Conservation (phyloP, 805 yeast species). For the Metschnikowia peoriensis region DNA sequence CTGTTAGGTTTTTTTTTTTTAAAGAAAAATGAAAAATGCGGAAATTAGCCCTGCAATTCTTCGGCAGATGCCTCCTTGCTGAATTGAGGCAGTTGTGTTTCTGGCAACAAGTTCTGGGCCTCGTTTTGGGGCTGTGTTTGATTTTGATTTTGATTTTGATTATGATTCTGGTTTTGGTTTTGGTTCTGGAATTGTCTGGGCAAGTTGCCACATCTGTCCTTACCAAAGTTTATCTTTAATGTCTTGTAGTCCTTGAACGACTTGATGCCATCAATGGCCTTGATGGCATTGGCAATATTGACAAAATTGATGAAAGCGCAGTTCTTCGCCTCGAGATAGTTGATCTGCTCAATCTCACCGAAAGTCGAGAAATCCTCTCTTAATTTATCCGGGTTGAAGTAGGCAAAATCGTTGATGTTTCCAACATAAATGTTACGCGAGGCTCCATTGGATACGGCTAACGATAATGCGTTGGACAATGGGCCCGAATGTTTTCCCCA, state of each 20-base stretch:
- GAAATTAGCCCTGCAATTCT: background rate
- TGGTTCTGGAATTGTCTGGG: slow-evolving; percentile 68
- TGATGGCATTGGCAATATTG: slow-evolving; percentile 81
- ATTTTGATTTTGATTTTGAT: too few relatives aligned
- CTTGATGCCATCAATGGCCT: slow-evolving; percentile 89
- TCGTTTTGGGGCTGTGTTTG: slow-evolving; percentile 48
- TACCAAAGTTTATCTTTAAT: slow-evolving; percentile 59
- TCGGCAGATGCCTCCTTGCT: slow-evolving; percentile 9
- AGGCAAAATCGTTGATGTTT: slow-evolving; percentile 48
- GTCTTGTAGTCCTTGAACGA: slow-evolving; percentile 60
- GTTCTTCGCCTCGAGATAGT: slow-evolving; percentile 75
- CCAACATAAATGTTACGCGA: slow-evolving; percentile 92
- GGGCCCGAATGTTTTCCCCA: slow-evolving; percentile 99
- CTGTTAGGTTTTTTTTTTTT: too few relatives aligned
- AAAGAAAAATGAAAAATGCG: background rate
- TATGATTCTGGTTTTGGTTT: background rate
- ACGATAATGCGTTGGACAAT: slow-evolving; percentile 76
- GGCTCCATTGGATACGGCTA: slow-evolving; percentile 93
- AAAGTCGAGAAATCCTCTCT: slow-evolving; percentile 72
- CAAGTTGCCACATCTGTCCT: slow-evolving; percentile 81
- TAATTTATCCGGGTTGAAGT: slow-evolving; percentile 57
- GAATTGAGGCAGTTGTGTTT: slow-evolving; percentile 1
- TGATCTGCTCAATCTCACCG: slow-evolving; percentile 95
- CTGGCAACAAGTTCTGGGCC: slow-evolving; percentile 1
- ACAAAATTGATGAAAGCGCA: slow-evolving; percentile 93